These are phyloP conservation scores for Ceratobasidium sp. DNA, from an alignment of 1,284 basidiomycete species.

Conservation along the genomic window DNA sequence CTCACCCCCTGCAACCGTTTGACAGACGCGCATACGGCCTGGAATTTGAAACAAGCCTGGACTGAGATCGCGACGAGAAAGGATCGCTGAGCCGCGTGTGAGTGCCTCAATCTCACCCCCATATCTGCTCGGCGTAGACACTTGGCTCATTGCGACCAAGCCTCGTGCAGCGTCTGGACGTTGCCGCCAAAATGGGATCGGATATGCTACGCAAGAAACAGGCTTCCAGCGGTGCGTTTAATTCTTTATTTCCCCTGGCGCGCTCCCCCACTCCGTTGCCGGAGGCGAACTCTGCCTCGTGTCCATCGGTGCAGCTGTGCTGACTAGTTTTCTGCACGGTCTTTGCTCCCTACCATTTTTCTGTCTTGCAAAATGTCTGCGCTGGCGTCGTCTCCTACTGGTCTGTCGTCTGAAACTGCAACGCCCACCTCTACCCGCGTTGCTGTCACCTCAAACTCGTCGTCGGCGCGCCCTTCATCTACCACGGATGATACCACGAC, in stretches of 20 bases:
- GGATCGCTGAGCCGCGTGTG: constrained; percentile 21
- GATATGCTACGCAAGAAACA: constrained; percentile 4
- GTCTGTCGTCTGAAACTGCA: not conserved
- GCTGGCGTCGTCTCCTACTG: not conserved
- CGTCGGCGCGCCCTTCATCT: not conserved
- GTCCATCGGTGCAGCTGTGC: constrained; percentile 9
- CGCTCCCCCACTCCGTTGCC: constrained; percentile 1
- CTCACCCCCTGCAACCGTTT: not conserved
- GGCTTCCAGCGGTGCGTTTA: constrained; percentile 26
- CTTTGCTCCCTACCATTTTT: constrained; percentile 2
- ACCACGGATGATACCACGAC: not conserved
- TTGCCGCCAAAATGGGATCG: constrained; percentile 19
- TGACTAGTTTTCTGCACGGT: constrained; percentile 1
- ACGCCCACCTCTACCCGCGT: not conserved
- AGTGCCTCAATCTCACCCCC: not conserved
- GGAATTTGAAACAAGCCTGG: constrained; percentile 25
- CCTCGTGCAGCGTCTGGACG: constrained; percentile 21
- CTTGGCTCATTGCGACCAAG: constrained; percentile 1
- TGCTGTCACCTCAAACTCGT: not conserved
- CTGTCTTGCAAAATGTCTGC: not conserved
- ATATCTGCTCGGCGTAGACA: constrained; percentile 4
- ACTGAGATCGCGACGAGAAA: constrained; percentile 28
- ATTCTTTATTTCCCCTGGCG: constrained; percentile 7
- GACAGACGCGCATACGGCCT: not conserved
- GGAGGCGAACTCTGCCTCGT: constrained; percentile 13